These are phyloP conservation scores for Musa beccarii DNA, from an alignment of 176 grass and related monocot genomes.

Conservation along the genomic window DNA sequence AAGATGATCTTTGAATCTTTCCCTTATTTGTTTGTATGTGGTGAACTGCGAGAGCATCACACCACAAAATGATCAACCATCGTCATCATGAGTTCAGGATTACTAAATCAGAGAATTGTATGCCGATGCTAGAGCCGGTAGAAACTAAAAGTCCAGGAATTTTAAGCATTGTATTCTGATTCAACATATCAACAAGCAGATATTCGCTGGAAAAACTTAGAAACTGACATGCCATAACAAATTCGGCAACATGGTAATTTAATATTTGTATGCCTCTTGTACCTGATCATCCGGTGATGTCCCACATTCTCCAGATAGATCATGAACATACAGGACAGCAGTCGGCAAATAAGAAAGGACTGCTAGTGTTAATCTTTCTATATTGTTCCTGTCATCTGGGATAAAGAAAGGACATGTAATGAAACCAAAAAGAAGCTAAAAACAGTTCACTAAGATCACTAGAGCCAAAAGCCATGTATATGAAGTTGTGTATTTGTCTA, in stretches of 20 bases:
- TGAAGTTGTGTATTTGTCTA: no score
- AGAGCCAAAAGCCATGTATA: no score
- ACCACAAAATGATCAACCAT: constrained; percentile 1
- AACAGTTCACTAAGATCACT: no score
- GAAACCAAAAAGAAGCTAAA: no score
- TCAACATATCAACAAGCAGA: background rate
- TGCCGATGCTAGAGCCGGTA: background rate
- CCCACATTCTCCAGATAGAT: constrained; percentile 77
- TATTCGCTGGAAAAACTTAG: background rate
- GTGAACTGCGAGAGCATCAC: constrained; percentile 32
- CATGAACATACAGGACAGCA: constrained; percentile 84
- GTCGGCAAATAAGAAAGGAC: constrained; percentile 81
- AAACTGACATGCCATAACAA: background rate
- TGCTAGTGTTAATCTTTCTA: constrained; percentile 73
- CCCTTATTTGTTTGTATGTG: constrained; percentile 76
- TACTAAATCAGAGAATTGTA: background rate
- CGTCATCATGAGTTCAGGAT: constrained; percentile 1
- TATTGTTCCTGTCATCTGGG: constrained; percentile 94
- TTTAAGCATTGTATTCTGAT: background rate
- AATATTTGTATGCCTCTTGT: background rate
- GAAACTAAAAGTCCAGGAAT: background rate
- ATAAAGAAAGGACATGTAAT: background rate
- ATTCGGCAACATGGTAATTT: background rate
- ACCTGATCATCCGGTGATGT: constrained; percentile 75
- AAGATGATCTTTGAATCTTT: constrained; percentile 44